Percentiles rank a stretch among this genome's conserved stretches.
Evolutionary conservation across 148 eudicot genomes (phyloP).

Genomic region (Chenopodium formosanum): DNA sequence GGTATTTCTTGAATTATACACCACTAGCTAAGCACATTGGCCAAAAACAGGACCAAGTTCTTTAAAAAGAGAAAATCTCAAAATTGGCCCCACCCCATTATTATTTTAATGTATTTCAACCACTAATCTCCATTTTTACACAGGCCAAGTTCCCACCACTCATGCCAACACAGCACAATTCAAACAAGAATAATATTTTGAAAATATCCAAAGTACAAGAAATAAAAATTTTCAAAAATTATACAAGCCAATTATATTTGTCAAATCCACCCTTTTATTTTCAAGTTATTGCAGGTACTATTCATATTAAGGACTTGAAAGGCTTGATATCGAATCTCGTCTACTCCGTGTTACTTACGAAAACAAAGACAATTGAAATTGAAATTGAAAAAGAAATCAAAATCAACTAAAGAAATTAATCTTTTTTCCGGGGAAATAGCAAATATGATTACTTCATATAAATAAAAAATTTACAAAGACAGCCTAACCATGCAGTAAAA

Average conservation of each 20-base stretch:
- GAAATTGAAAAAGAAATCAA: too few relatives aligned
- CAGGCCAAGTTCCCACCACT: neutral
- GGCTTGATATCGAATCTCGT: too few relatives aligned
- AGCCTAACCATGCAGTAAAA: neutral
- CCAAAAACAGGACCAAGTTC: slow-evolving; percentile 17
- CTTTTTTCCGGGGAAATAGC: neutral
- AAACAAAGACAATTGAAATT: too few relatives aligned
- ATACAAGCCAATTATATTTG: too few relatives aligned
- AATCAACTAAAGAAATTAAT: too few relatives aligned
- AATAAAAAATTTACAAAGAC: neutral
- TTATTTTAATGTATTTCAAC: neutral
- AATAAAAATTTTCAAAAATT: too few relatives aligned
- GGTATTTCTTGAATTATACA: slow-evolving; percentile 8
- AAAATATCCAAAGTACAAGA: too few relatives aligned
- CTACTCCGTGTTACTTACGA: too few relatives aligned
- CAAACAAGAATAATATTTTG: too few relatives aligned
- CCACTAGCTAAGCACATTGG: slow-evolving; percentile 1
- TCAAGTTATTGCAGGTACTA: too few relatives aligned
- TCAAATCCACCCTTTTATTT: too few relatives aligned
- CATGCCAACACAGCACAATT: neutral
- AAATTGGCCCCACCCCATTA: slow-evolving; percentile 23
- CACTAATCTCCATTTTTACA: neutral
- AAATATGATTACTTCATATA: neutral
- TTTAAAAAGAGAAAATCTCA: slow-evolving; percentile 2
- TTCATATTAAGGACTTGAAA: too few relatives aligned